These are phyloP conservation scores for Austroboletus eburneus DNA, from an alignment of 768 basidiomycete genomes.

Conservation along the genomic window DNA sequence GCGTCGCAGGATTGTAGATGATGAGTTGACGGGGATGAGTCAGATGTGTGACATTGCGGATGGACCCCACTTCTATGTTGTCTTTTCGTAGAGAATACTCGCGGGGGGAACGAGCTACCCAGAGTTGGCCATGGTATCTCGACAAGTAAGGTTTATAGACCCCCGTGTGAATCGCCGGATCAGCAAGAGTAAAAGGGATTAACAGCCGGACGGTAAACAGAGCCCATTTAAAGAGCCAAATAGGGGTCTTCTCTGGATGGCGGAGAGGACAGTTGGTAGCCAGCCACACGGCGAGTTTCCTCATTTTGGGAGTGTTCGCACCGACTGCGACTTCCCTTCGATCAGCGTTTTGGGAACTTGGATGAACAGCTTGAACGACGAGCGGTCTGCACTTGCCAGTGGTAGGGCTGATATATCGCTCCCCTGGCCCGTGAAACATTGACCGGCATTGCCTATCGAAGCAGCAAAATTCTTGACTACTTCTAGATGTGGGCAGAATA, in stretches of 20 bases:
- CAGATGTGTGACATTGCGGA: constrained; percentile 8
- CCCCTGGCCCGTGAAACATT: constrained; percentile 7
- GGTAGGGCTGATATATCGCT: constrained; percentile 22
- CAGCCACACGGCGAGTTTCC: constrained; percentile 19
- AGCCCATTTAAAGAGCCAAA: constrained; percentile 17
- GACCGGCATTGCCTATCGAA: constrained; percentile 17
- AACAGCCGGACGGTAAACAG: too few species aligned
- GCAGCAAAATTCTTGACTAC: constrained; percentile 8
- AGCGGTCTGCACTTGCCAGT: too few species aligned
- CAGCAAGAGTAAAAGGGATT: too few species aligned
- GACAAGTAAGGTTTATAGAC: constrained; percentile 18
- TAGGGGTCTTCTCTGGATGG: neutral
- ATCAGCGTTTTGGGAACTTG: neutral
- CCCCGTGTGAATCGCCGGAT: too few species aligned
- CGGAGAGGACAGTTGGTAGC: neutral
- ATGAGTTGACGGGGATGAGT: constrained; percentile 15
- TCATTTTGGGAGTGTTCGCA: neutral
- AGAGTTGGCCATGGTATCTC: constrained; percentile 21
- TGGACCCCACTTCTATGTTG: constrained; percentile 1
- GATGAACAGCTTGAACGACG: constrained; percentile 27
- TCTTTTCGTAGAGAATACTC: constrained; percentile 18
- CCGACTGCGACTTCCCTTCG: constrained; percentile 1
- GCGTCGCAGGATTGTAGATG: constrained; percentile 5
- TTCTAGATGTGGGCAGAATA: too few species aligned
- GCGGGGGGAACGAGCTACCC: constrained; percentile 17